Base-by-base conservation (phyloP, 1,284 basidiomycete species). In the Rugiboletus extremiorientalis region DNA sequence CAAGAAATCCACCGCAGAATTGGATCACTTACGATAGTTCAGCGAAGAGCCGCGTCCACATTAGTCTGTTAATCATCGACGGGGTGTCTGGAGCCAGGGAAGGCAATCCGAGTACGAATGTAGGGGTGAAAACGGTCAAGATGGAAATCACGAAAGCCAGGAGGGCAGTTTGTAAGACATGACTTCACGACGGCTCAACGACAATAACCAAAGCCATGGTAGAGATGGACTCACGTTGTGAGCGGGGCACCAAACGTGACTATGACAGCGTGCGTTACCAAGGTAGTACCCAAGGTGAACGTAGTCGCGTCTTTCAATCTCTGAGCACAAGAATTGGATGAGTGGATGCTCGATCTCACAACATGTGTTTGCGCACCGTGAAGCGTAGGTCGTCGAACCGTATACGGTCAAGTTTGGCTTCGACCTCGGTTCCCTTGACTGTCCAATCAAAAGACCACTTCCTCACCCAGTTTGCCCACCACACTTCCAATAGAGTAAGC, bases 231-330 rank as follows among this genome's bases (percentile, higher is more conserved):
- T 63, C 65, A 87, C 86, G 78, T 82, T 42, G 76, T 60, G 10
- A 90, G 62, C 0, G 92, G 90, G 8, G 92, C 92, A 3, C 94
- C 94, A 60, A 96, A 88, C 15, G 91, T 68, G 12, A 91, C 73
- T 2, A 89, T 61, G 5, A 86, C 44, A 42, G 72, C 60, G 58
- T 86, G 79, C 22, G 84, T 72, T 7, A 76, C 62, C 15, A 84
- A 37, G 2, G 89, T 79, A 3, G 76, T 74, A 10, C 75, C 72
- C 2, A 84, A 47, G 0, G 91, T 89, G 33, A 84, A 77, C 10
- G 79, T 50, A 56, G 76, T 76, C 1, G 91, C 86, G 40, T 80
- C 76, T 41, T 66, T 70, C 23, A 84, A 37, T 54, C 40, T 74
- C 72, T 73, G 44, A 34, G 41, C 48, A 50, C 23, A 40, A 34